A percentile compares a stretch with the other conserved stretches of the same genome.
Evolutionary conservation across 176 grass and related monocot species (phyloP).

Genomic region (Luzula sylvatica): DNA sequence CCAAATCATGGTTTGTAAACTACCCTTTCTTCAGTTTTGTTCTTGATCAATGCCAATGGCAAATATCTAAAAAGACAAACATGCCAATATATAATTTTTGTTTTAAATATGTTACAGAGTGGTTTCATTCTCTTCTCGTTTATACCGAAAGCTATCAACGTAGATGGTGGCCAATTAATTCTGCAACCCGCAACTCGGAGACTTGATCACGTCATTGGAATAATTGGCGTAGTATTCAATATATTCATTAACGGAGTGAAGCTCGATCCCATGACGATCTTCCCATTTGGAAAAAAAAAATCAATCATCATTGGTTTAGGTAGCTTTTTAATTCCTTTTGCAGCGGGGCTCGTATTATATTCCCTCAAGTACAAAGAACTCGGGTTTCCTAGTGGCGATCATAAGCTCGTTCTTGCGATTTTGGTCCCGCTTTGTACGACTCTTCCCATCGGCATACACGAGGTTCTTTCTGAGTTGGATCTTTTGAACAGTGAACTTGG

Average conservation of each 20-base stretch:
- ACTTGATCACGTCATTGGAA: neutral
- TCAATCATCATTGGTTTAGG: constrained; percentile 14
- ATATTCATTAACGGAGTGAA: constrained; percentile 29
- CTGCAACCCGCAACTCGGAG: neutral
- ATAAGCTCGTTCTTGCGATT: neutral
- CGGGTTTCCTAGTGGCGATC: neutral
- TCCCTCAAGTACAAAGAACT: neutral
- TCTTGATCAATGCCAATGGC: no score
- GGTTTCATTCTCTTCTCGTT: neutral
- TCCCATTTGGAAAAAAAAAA: constrained; percentile 13
- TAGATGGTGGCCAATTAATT: neutral
- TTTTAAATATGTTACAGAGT: neutral
- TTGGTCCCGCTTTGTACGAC: neutral
- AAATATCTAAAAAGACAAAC: no score
- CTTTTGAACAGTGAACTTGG: constrained; percentile 36
- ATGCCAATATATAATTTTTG: no score
- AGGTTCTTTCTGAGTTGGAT: constrained; percentile 22
- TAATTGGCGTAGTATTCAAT: constrained; percentile 10
- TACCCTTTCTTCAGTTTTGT: no score
- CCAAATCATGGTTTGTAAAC: constrained; percentile 20
- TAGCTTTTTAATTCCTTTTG: constrained; percentile 11
- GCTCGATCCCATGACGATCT: constrained; percentile 9
- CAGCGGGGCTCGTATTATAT: neutral
- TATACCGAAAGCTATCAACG: neutral
- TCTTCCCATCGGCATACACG: constrained; percentile 5